phyloP scores from a whole-genome alignment of 768 basidiomycete species.

The Panaeolus cyanescens region DNA sequence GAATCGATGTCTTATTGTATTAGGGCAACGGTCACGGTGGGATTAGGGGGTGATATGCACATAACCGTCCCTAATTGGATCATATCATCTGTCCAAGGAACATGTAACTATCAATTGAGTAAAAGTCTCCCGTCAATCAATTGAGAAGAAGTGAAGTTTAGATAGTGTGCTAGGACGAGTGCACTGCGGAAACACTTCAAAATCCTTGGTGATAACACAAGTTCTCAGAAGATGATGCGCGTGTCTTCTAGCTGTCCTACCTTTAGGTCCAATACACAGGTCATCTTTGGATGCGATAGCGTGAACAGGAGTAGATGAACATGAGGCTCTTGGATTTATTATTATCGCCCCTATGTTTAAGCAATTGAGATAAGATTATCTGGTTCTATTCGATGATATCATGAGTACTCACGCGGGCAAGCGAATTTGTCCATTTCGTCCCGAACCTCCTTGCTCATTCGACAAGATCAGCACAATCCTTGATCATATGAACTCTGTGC shows the following conservation, averaged over 20 bases:
- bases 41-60: background rate
- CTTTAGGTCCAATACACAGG: background rate
- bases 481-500: background rate
- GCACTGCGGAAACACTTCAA: background rate
- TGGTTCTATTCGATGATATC: background rate
- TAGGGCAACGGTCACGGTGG: too few species aligned
- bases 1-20: too few species aligned
- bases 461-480: background rate
- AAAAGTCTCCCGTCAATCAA: background rate
- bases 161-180: constrained; percentile 1
- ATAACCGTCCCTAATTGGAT: background rate
- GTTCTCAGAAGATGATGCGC: background rate
- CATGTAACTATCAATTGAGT: background rate
- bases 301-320: background rate
- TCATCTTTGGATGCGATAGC: background rate
- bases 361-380: constrained; percentile 2
- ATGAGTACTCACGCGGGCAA: background rate
- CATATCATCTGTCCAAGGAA: background rate
- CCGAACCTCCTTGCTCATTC: background rate
- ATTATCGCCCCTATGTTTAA: constrained; percentile 1
- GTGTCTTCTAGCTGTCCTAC: background rate
- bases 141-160: background rate
- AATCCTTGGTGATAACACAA: background rate
- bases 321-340: background rate
- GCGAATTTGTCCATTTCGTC: background rate